Percentiles rank a stretch among this genome's conserved stretches.
Conservation (phyloP, 768 basidiomycete species). For the Arthromyces matolae region DNA sequence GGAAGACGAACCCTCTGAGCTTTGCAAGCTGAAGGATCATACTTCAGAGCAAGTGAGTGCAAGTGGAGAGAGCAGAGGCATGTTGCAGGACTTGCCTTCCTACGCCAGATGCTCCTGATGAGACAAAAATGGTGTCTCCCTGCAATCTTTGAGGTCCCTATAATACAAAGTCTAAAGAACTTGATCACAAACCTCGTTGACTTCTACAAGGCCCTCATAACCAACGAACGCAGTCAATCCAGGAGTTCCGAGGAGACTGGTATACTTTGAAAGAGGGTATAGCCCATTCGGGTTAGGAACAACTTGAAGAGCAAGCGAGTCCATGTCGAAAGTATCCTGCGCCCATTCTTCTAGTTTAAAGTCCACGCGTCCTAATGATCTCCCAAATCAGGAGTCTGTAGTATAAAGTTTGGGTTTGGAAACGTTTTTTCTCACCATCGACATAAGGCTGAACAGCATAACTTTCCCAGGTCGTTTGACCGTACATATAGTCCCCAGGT, state of each 20-base stretch:
- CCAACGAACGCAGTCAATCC: slow-evolving; percentile 30
- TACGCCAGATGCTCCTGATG: slow-evolving; percentile 27
- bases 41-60: slow-evolving; percentile 10
- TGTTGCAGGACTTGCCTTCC: slow-evolving; percentile 21
- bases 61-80: neutral
- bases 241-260: slow-evolving; percentile 10
- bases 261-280: slow-evolving; percentile 1
- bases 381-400: too few relatives aligned
- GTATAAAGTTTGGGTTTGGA: slow-evolving; percentile 10
- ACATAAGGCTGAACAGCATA: slow-evolving; percentile 10
- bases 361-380: slow-evolving; percentile 11
- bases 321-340: slow-evolving; percentile 14
- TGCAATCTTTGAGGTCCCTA: too few relatives aligned
- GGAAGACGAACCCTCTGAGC: slow-evolving; percentile 22
- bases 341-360: slow-evolving; percentile 13
- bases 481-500: slow-evolving; percentile 31
- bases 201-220: slow-evolving; percentile 26
- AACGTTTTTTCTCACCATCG: neutral
- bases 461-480: slow-evolving; percentile 19
- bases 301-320: slow-evolving; percentile 16
- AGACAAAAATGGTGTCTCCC: slow-evolving; percentile 26
- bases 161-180: too few relatives aligned
- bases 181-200: slow-evolving; percentile 32
- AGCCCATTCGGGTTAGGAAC: slow-evolving; percentile 3
- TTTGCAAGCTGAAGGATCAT: slow-evolving; percentile 38